Base-by-base conservation (phyloP, 768 basidiomycete genomes). In the Lentinula raphanica region DNA sequence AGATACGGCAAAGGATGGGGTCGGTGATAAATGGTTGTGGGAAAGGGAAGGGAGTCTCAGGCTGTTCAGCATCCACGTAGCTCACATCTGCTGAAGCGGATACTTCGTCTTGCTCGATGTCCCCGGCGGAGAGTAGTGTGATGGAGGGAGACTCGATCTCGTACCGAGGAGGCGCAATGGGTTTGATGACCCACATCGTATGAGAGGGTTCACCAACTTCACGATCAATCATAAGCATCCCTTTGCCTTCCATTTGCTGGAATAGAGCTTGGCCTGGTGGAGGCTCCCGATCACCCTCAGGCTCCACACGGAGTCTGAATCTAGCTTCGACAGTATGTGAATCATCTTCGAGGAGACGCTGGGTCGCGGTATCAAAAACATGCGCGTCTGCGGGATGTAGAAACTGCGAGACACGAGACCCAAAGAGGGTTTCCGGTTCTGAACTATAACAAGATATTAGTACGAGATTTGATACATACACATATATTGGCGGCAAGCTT, bases 151-250 rank as follows among this genome's bases (percentile, higher is more conserved):
- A 78, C 44, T 84, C 79, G 62, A 85, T 76, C 66, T 89, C 84
- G 64, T 81, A 85, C 54, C 86, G 85, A 54, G 90, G 83, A 49
- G 85, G 74, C 40, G 84, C 82, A 58, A 88, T 80, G 31, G 93
- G 92, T 68, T 88, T 93, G 71, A 94, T 84, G 45, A 96, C 94
- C 94, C 94, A 98, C 94, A 98, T 97, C 13, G 95, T 96, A 71
- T 98, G 97, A 15, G 94, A 91, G 13, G 93, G 86, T 59, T 84
- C 82, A 17, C 89, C 89, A 55, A 87, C 88, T 68, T 94, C 85
- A 31, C 94, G 86, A 75, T 98, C 95, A 59, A 92, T 82, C 87
- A 98, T 95, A 65, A 98, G 83, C 97, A 99, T 98, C 17, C 97
- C 97, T 69, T 96, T 96, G 29, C 92, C 97, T 67, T 98, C 95